Percentiles rank a stretch among this genome's conserved stretches.
These are phyloP conservation scores for Hypoxylon sp. DNA, from an alignment of 2,329 filamentous ascomycete genomes.

Conservation along the genomic window DNA sequence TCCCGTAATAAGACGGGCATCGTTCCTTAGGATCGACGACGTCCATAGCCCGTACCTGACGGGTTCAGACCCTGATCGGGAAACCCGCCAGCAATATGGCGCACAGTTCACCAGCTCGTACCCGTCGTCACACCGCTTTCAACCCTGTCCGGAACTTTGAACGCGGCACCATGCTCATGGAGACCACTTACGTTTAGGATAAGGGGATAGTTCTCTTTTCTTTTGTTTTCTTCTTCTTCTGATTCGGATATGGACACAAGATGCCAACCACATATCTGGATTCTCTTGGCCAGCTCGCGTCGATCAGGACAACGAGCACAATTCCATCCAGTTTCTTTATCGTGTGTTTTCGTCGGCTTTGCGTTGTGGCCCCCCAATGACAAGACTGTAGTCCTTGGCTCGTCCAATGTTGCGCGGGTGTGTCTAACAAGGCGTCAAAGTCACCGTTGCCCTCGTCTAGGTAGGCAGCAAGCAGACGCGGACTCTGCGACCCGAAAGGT, in stretches of 20 bases:
- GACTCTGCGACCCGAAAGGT: constrained; percentile 28
- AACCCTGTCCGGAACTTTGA: constrained; percentile 14
- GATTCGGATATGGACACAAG: constrained; percentile 26
- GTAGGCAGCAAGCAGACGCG: constrained; percentile 26
- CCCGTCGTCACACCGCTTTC: constrained; percentile 32
- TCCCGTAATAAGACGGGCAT: constrained; percentile 18
- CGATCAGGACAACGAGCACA: constrained; percentile 10
- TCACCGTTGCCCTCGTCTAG: constrained; percentile 19
- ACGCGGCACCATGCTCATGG: constrained; percentile 16
- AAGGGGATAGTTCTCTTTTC: not conserved
- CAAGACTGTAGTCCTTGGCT: constrained; percentile 30
- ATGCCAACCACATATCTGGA: constrained; percentile 14
- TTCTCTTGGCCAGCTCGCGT: constrained; percentile 23
- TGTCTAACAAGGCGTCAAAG: constrained; percentile 23
- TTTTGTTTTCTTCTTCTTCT: not conserved
- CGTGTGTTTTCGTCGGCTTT: constrained; percentile 41
- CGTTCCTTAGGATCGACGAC: constrained; percentile 29
- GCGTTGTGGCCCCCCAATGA: constrained; percentile 37
- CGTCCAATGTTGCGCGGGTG: constrained; percentile 22
- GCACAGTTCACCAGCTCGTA: constrained; percentile 38
- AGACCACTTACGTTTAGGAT: constrained; percentile 22
- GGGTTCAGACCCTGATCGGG: constrained; percentile 15
- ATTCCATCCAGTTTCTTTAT: constrained; percentile 27
- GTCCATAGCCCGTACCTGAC: constrained; percentile 20
- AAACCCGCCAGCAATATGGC: constrained; percentile 22